Evolutionary conservation across 352 stramenopile genomes (phyloP), one percentile per base, ranked within the genome.

Genomic region (Phytophthora crassamura): DNA sequence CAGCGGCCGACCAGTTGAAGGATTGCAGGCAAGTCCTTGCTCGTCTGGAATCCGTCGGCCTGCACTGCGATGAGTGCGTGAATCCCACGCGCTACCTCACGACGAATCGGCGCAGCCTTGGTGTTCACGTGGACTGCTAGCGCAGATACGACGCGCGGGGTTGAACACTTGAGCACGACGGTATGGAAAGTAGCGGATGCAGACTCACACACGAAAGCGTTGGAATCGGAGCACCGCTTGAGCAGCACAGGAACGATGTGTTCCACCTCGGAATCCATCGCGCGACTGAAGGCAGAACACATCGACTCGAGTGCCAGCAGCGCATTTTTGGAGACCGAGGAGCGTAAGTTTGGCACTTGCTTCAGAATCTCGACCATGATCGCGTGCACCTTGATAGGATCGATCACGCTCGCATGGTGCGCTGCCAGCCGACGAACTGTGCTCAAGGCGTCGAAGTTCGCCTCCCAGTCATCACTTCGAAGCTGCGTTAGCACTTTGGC

Each of bases 241-340:
- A 95, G 69, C 20, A 95, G 59, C 35, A 89, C 52, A 0, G 83
- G 71, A 4, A 93, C 34, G 7, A 93, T 74, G 16, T 57, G 72
- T 33, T 93, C 84, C 11, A 92, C 64, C 28, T 93, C 82, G 0
- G 57, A 49, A 45, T 95, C 84, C 54, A 95, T 80, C 0, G 61
- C 16, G 20, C 78, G 72, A 33, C 69, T 74, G 33, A 86, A 77
- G 16, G 64, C 49, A 14, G 59, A 50, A 47, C 82, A 87, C 59
- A 93, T 64, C 2, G 83, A 81, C 9, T 93, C 82, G 4, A 95
- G 61, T 35, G 84, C 80, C 9, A 93, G 51, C 9, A 93, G 45
- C n/a, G 83, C 82, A 52, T 93, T 93, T 56, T 93, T 93, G 5
- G 83, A 82, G 28, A 93, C 86, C 0, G 74, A 79, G 0, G 84